Evolutionary conservation across 352 stramenopile species (phyloP), one percentile per base, ranked within the genome.

Genomic region (Phytopythium aichiense): DNA sequence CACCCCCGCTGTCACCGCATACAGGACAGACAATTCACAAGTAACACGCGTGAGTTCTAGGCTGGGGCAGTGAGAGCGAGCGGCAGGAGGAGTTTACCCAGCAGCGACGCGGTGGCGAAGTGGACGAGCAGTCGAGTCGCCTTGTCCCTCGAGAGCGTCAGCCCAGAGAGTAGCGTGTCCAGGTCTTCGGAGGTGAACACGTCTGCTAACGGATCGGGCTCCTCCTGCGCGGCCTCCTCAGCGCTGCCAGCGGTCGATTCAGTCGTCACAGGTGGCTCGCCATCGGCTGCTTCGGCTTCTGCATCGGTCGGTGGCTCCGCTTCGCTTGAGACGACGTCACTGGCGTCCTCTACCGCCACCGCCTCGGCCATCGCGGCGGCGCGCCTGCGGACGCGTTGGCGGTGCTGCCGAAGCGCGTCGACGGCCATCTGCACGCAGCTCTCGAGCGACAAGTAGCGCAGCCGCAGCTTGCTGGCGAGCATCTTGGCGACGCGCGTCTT

Each of bases 401-500:
- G 64, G 4, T 8, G 33, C 25, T 49, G 61, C 38, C 64, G 58
- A 8, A 67, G 45, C 30, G 52, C 48, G 2, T 69, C 54, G 2
- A 84, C 42, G 1, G 82, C 79, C 15, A 70, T 60, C 35, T 88
- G 74, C 8, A 92, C 54, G 38, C 61, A 74, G 6, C 43, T 70
- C 33, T 58, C 58, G 20, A 81, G 46, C 12, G 77, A 88, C 15
- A 87, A 63, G 60, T 89, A 84, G 49, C 69, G 72, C 16, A 92
- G 65, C 4, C 61, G 56, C 31, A 91, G 60, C 20, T 65, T 67
- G 56, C 54, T 68, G 6, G 81, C 77, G 22, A 92, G 62, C 9
- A 76, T 58, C 55, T 63, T 67, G 6, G 83, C 68, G 5, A 92
- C 64, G 2, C 75, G 74, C 12, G 79, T 84, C 63, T 89, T 92